These are phyloP conservation scores for Mariannaea sp. DNA, from an alignment of 2,329 filamentous ascomycete genomes.

Conservation along the genomic window DNA sequence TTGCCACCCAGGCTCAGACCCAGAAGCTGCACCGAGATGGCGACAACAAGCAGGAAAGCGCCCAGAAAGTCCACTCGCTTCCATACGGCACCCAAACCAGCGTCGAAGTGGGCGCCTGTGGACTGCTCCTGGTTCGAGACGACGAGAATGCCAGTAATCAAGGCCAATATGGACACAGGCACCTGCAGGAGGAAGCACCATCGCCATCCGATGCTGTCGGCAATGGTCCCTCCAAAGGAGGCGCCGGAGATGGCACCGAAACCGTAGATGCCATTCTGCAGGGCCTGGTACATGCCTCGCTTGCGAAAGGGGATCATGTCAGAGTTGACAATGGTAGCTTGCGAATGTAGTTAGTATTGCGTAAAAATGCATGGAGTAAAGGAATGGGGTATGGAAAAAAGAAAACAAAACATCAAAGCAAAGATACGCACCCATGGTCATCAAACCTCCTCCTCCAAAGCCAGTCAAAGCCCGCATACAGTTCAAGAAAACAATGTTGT, in stretches of 20 bases:
- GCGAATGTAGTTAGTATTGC: conserved; percentile 1
- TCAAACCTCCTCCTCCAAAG: conserved; percentile 69
- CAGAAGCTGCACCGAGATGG: conserved; percentile 61
- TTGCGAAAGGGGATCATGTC: conserved; percentile 64
- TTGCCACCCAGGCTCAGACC: conserved; percentile 62
- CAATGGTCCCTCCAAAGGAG: conserved; percentile 67
- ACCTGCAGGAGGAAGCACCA: conserved; percentile 69
- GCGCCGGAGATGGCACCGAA: conserved; percentile 67
- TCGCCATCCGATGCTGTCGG: conserved; percentile 69
- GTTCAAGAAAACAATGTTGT: conserved; percentile 63
- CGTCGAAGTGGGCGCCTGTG: conserved; percentile 36
- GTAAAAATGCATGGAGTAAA: no score
- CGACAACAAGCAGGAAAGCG: conserved; percentile 60
- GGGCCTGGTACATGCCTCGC: conserved; percentile 63
- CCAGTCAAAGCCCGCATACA: conserved; percentile 70
- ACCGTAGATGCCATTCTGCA: conserved; percentile 65
- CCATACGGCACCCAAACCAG: conserved; percentile 50
- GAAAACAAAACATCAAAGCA: not conserved
- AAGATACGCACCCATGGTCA: conserved; percentile 65
- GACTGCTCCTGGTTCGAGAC: conserved; percentile 56
- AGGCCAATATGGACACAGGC: conserved; percentile 60
- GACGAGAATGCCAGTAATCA: conserved; percentile 58
- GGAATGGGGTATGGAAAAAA: no score
- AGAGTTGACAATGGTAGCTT: conserved; percentile 61
- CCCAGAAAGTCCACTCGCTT: conserved; percentile 62